phyloP scores from a whole-genome alignment of 495 filamentous ascomycete genomes.

The Penicillium longicatenatum region DNA sequence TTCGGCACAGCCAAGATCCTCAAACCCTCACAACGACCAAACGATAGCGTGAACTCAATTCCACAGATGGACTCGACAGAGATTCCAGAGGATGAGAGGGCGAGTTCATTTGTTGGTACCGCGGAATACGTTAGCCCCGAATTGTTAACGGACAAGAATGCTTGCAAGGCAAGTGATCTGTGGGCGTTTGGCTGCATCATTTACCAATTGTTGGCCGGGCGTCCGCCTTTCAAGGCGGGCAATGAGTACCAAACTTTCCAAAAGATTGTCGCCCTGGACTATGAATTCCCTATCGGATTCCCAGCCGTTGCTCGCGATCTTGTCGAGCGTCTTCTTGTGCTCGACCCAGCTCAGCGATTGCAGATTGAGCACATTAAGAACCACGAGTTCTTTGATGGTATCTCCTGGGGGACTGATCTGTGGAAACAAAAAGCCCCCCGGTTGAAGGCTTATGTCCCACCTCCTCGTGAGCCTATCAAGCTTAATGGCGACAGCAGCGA shows the following conservation, averaged over 20 bases:
- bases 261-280: slow-evolving; percentile 93
- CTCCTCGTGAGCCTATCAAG: slow-evolving; percentile 78
- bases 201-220: slow-evolving; percentile 89
- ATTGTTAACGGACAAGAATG: slow-evolving; percentile 90
- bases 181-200: slow-evolving; percentile 99
- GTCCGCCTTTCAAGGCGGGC: slow-evolving; percentile 95
- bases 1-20: slow-evolving; percentile 97
- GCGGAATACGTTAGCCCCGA: slow-evolving; percentile 99
- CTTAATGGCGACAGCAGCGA: slow-evolving; percentile 60
- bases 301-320: slow-evolving; percentile 86
- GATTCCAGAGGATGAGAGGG: slow-evolving; percentile 66
- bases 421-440: slow-evolving; percentile 93
- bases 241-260: slow-evolving; percentile 99
- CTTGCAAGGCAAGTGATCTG: slow-evolving; percentile 95
- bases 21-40: slow-evolving; percentile 60
- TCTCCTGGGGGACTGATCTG: slow-evolving; percentile 78
- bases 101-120: slow-evolving; percentile 95
- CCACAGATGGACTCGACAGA: slow-evolving; percentile 56
- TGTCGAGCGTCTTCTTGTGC: slow-evolving; percentile 86
- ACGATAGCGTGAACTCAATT: slow-evolving; percentile 42
- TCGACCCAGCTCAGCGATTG: slow-evolving; percentile 85
- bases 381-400: slow-evolving; percentile 94
- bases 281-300: slow-evolving; percentile 90
- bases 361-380: slow-evolving; percentile 97
- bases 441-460: slow-evolving; percentile 82